Base-by-base conservation (phyloP, 306 rosid species). In the Dalbergia cochinchinensis region DNA sequence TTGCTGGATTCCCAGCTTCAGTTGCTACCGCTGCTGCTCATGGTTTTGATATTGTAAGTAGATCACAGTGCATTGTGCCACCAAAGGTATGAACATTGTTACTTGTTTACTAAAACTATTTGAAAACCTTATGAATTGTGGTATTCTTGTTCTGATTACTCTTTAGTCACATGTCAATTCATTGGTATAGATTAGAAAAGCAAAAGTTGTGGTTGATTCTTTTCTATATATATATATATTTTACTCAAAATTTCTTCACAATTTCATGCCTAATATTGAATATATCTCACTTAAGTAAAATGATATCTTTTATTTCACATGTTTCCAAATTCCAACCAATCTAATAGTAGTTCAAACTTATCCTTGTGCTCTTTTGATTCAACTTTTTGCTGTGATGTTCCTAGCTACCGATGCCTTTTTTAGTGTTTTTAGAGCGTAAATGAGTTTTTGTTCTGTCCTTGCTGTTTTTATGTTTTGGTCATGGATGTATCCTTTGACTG, bases 21-120 rank as follows among this genome's bases (percentile, higher is more conserved):
- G 78, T 92, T 86, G 99, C 93, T 42, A 97, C 92, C 6, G 98
- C 96, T 80, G 98, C 92, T 8, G 98, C 96, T 80, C 97, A 92
- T 82, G 77, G 96, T 84, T 95, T 95, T 54, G 99, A 95, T 87
- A 92, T 96, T 34, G 87, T 98, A 65, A 91, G 87, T 76, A 89
- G 97, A 85, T 87, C 94, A 47, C 92, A 86, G 64, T 92, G 97
- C 69, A 83, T 76, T 7, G 97, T 95, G 79, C 75, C 90, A 11
- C 93, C 99, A 35, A 95, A 91, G 99, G 99, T 94, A 69, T 37
- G 41, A 33, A 44, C 35, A 57, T 41, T 73, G 12, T 51, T 71
- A 19, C 54, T 63, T 20, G 22, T 20, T 20, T 20, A 20, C 22
- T 20, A 20, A 20, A 20, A 20, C 22, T 20, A 20, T 20, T 20